These are phyloP conservation scores for Pueraria montana DNA, from an alignment of 306 rosid species.

Conservation along the genomic window DNA sequence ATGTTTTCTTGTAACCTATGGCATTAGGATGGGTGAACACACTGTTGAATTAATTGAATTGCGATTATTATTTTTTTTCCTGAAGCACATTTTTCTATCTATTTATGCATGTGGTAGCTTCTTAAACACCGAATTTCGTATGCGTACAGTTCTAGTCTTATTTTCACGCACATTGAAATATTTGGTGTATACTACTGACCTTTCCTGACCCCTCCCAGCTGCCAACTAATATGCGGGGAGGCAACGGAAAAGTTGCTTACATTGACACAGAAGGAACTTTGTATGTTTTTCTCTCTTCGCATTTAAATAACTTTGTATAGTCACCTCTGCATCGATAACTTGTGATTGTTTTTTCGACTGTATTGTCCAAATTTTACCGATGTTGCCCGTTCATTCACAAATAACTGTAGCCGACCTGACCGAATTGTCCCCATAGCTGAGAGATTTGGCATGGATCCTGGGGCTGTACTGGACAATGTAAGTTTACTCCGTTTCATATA, in stretches of 20 bases:
- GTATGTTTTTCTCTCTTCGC: constrained; percentile 62
- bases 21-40: constrained; percentile 25
- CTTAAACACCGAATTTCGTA: constrained; percentile 15
- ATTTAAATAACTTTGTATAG: not conserved
- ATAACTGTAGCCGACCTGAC: constrained; percentile 84
- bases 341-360: constrained; percentile 26
- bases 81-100: constrained; percentile 11
- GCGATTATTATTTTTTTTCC: not conserved
- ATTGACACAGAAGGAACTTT: constrained; percentile 98
- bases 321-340: not conserved
- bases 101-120: constrained; percentile 17
- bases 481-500: constrained; percentile 40
- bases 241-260: constrained; percentile 98
- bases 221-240: constrained; percentile 90
- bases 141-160: constrained; percentile 13
- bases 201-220: constrained; percentile 64
- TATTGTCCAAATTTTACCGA: constrained; percentile 13
- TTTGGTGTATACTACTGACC: constrained; percentile 38
- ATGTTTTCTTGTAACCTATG: not conserved
- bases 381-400: constrained; percentile 51
- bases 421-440: constrained; percentile 93
- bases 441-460: constrained; percentile 98
- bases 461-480: constrained; percentile 96
- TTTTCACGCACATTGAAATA: constrained; percentile 24
- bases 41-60: constrained; percentile 11